Evolutionary conservation across 2,329 filamentous ascomycete genomes (phyloP).

Genomic region (Hypoxylon sp.): DNA sequence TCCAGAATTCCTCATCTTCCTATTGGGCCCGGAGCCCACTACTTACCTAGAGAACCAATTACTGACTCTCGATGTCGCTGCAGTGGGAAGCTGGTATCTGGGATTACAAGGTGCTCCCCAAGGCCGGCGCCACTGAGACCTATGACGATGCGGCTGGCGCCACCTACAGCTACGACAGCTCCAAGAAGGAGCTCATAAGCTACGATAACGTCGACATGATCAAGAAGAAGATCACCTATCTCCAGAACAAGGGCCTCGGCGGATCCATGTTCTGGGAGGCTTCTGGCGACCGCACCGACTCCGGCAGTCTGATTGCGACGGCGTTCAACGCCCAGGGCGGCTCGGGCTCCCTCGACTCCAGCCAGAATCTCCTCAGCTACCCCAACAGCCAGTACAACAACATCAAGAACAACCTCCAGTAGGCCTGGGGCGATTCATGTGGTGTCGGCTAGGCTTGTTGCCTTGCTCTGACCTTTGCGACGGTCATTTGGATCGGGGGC

Average conservation of each 20-base stretch:
- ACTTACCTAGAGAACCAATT: neutral
- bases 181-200: conserved; percentile 74
- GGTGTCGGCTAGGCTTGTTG: neutral
- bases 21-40: neutral
- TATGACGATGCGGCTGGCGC: conserved; percentile 73
- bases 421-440: neutral
- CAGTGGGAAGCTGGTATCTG: conserved; percentile 78
- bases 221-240: conserved; percentile 74
- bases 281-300: conserved; percentile 74
- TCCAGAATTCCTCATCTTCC: neutral
- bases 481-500: conserved; percentile 42
- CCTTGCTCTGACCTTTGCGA: neutral
- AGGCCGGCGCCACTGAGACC: conserved; percentile 69
- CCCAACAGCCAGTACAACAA: conserved; percentile 52
- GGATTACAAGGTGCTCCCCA: conserved; percentile 85
- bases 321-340: conserved; percentile 50
- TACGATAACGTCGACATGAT: conserved; percentile 78
- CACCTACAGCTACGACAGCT: conserved; percentile 78
- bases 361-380: conserved; percentile 51
- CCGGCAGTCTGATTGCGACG: conserved; percentile 71
- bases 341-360: conserved; percentile 44
- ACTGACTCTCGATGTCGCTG: conserved; percentile 58
- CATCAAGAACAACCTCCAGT: conserved; percentile 50
- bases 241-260: conserved; percentile 73
- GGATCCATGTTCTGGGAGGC: conserved; percentile 92